Base-by-base conservation (phyloP, 75 land plant genomes). In the Sequoia sempervirens region DNA sequence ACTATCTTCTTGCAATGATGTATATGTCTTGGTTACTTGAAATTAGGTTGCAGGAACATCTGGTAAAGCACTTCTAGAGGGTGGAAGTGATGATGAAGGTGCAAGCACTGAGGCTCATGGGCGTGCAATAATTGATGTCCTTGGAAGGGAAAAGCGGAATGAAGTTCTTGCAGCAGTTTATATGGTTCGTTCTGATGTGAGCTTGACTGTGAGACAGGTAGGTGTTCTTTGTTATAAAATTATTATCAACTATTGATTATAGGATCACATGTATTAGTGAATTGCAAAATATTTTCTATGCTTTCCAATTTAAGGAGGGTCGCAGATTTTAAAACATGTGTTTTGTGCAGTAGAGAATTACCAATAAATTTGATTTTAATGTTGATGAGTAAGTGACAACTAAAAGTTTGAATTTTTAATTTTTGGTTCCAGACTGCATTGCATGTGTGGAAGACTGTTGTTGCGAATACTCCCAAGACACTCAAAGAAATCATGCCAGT, bases 21-120 rank as follows among this genome's bases (percentile, higher is more conserved):
- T 76, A 23, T 41, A 43, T 76, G 8, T 50, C 69, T 69, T 15
- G 66, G 66, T 1, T 86, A 17, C 47, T 74, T 41, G 40, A 84
- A 83, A 58, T 18, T 82, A 97, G 99, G 99, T 98, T 86, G 99
- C 99, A 81, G 99, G 99, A 72, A 96, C 99, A 15, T 96, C 99
- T 85, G 98, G 99, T 6, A 96, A 98, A 85, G 99, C 98, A 81
- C 86, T 96, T 66, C 93, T 98, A 70, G 99, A 98, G 74, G 99
- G 99, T 84, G 99, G 99, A 28, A 98, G 99, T 93, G 99, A 98
- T 89, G 99, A 98, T 90, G 99, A 98, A 89, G 99, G 99, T 79
- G 88, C 99, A 83, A 96, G 99, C 81, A 98, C 99, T 81, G 99
- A 98, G 87, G 99, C 99, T 73, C 99, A 98, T 83, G 99, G 99